Evolutionary conservation across 2,329 filamentous ascomycete genomes (phyloP), one percentile per base, ranked within the genome.

Genomic region (Verticillium albo-atrum): DNA sequence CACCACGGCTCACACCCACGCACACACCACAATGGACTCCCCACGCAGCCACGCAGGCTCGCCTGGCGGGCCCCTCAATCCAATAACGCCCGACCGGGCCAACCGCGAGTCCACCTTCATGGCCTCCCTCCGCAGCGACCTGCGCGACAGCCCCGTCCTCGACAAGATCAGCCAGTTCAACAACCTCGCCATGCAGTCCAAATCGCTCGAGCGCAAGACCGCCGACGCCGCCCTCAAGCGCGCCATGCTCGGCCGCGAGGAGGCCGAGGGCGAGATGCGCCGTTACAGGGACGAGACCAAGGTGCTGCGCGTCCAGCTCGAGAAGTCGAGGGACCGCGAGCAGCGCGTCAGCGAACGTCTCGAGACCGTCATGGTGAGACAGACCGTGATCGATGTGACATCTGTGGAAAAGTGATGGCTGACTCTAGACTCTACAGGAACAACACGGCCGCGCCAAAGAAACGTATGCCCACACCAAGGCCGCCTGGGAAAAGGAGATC

Each of bases 101-200:
- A 88, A 89, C 68, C 71, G 73, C 64, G 69, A 72, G 58, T 69
- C 74, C 37, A 73, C 75, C 17, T 65, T 75, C 58, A 71, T 77
- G 64, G 68, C 73, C 27, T 69, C 75, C 42, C 67, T 66, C 52
- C 72, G 70, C 63, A 69, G 61, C 68, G 76, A 75, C 60, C 74
- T 73, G 17, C 80, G 84, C 63, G 83, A 86, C 62, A 85, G 83
- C 66, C 84, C 84, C 25, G 86, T 90, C 6, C 79, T 86, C 66
- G 84, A 88, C 61, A 85, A 87, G 68, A 88, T 90, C 63, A 86
- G 84, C 68, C 89, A 90, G 72, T 91, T 91, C 73, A 90, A 91
- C 75, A 83, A 80, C 60, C 79, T 91, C 35, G 82, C 87, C 60
- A 75, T 80, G 64, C 79, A 83, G 71, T 82, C 82, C 34, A 86